phyloP scores from a whole-genome alignment of 2,329 filamentous ascomycete species.

The Colletotrichum sp. region DNA sequence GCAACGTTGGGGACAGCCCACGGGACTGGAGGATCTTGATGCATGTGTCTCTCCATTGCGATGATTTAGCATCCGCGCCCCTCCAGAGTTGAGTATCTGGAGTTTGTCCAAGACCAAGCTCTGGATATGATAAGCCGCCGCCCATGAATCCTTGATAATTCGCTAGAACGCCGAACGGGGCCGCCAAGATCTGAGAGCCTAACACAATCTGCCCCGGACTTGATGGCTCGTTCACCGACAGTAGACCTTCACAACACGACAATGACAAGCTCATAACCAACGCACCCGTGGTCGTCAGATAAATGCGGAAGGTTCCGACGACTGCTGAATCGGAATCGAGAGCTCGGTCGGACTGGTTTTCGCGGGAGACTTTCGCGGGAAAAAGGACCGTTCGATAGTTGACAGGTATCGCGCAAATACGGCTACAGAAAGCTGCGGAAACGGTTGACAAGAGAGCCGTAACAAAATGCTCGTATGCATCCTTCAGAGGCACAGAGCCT shows the following conservation, averaged over 20 bases:
- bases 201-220: conserved; percentile 43
- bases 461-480: conserved; percentile 60
- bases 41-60: conserved; percentile 56
- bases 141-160: conserved; percentile 41
- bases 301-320: conserved; percentile 54
- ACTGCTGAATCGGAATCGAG: conserved; percentile 11
- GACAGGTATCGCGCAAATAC: conserved; percentile 54
- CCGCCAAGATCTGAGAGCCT: conserved; percentile 54
- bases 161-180: conserved; percentile 58
- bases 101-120: conserved; percentile 50
- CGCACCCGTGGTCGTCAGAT: conserved; percentile 61
- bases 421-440: conserved; percentile 53
- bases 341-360: not conserved
- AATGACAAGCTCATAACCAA: conserved; percentile 56
- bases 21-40: conserved; percentile 55
- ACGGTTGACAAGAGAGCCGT: conserved; percentile 57
- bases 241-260: conserved; percentile 51
- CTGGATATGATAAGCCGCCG: conserved; percentile 36
- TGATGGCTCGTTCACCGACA: conserved; percentile 49
- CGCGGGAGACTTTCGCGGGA: conserved; percentile 14
- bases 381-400: conserved; percentile 60
- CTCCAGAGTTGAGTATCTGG: conserved; percentile 57
- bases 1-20: conserved; percentile 48
- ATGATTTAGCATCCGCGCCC: conserved; percentile 44
- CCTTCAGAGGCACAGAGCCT: conserved; percentile 41